Evolutionary conservation across 176 grass and related monocot species (phyloP).

Genomic region (Saccharum officinarum): DNA sequence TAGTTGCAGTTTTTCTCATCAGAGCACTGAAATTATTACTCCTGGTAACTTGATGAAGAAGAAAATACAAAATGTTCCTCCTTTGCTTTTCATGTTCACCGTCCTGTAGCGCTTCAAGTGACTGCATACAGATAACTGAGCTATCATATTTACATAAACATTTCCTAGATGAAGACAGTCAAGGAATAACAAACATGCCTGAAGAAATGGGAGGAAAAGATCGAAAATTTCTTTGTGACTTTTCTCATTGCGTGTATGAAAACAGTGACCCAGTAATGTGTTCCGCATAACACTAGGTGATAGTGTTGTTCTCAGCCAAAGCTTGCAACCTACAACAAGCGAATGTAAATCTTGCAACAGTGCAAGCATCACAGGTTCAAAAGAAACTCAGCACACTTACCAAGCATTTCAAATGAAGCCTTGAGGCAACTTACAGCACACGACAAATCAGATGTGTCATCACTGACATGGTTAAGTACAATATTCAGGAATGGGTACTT

Average conservation of each 20-base stretch:
- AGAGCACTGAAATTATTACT: constrained; percentile 93
- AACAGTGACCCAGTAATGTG: constrained; percentile 93
- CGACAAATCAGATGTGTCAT: constrained; percentile 90
- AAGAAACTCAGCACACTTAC: constrained; percentile 52
- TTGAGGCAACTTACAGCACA: constrained; percentile 95
- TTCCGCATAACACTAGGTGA: constrained; percentile 96
- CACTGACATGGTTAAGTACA: constrained; percentile 92
- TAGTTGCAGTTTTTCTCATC: constrained; percentile 86
- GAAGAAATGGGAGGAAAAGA: constrained; percentile 98
- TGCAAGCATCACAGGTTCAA: constrained; percentile 8
- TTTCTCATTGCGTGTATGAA: constrained; percentile 95
- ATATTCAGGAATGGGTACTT: constrained; percentile 94
- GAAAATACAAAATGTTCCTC: constrained; percentile 98
- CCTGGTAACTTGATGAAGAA: constrained; percentile 93
- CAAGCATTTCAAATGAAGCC: constrained; percentile 95
- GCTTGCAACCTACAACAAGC: constrained; percentile 77
- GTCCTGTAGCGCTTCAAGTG: constrained; percentile 93
- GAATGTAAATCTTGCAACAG: constrained; percentile 17
- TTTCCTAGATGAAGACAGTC: constrained; percentile 11
- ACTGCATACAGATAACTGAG: constrained; percentile 57
- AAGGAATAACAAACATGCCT: constrained; percentile 51
- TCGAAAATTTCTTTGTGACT: constrained; percentile 98
- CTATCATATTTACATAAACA: constrained; percentile 28
- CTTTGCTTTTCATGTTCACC: constrained; percentile 97
- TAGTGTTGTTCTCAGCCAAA: constrained; percentile 95